Evolutionary conservation across 768 basidiomycete genomes (phyloP).

Genomic region (Leccinum olivaceopallidum): DNA sequence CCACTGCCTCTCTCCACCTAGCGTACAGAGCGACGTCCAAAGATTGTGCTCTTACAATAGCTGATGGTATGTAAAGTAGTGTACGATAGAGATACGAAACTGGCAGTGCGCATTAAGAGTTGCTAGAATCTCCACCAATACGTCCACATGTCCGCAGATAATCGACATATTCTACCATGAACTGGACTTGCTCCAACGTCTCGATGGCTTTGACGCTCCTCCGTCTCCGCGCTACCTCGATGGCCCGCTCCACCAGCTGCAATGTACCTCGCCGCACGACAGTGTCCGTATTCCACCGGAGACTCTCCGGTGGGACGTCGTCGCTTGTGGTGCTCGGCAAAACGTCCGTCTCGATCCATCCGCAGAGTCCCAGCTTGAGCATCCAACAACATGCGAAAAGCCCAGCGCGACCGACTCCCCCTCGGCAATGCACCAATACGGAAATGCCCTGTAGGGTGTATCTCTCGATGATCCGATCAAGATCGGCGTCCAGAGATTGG

Average conservation of each 20-base stretch:
- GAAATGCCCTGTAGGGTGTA: slow-evolving; percentile 75
- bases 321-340: slow-evolving; percentile 2
- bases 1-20: too few relatives aligned
- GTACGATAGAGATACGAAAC: slow-evolving; percentile 1
- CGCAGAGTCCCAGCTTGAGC: slow-evolving; percentile 88
- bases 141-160: slow-evolving; percentile 41
- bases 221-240: slow-evolving; percentile 69
- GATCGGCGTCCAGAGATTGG: slow-evolving; percentile 59
- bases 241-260: slow-evolving; percentile 68
- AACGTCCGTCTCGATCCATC: slow-evolving; percentile 47
- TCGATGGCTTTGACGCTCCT: slow-evolving; percentile 91
- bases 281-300: slow-evolving; percentile 25
- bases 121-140: not conserved
- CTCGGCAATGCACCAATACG: slow-evolving; percentile 88
- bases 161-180: slow-evolving; percentile 76
- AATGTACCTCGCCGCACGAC: slow-evolving; percentile 49
- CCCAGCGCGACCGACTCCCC: slow-evolving; percentile 92
- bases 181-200: slow-evolving; percentile 89
- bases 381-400: slow-evolving; percentile 92
- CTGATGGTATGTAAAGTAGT: not conserved
- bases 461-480: slow-evolving; percentile 60
- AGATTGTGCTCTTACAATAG: too few relatives aligned
- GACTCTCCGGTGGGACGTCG: not conserved
- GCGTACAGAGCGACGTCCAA: too few relatives aligned
- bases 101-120: not conserved